Base-by-base conservation (phyloP, 768 basidiomycete genomes). In the Leccinum uliginosum region DNA sequence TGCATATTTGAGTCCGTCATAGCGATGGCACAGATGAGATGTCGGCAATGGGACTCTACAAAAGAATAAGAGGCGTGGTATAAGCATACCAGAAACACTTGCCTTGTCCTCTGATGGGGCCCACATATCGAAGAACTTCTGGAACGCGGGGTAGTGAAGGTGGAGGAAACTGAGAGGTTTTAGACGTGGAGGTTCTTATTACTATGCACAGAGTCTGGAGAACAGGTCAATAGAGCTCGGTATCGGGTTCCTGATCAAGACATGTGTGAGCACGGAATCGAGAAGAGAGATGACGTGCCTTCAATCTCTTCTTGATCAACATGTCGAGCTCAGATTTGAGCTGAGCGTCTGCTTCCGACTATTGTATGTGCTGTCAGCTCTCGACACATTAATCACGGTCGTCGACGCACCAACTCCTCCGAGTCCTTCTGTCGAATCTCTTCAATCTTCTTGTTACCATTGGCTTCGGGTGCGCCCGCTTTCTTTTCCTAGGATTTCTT, bases 1-100 rank as follows among this genome's bases (percentile, higher is more conserved):
- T 97, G 87, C 15, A 92, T 95, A 74, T 99, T 96, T 8, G 94
- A 98, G 71, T 98, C 98, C 6, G 97, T 99, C 97, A 99, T 99
- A 6, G 96, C 97, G 45, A 99, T 26, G 26, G 86, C 6, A 98
- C 95, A 35, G 96, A 98, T 26, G 98, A 82, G 59, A 99, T 98
- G 65, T 98, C 94, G 24, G 94, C 94, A 68, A 98, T 94, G 44
- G 96, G 82, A 62, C 89, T 88, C 93, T 97, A 70, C 3, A 56
- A 24, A 34, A 49, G 49, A 6, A 38, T 56, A 8, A 61, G 56
- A 45, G 32, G 30, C 8, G 50, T n/a, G 3, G 46, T 6, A 32
- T 46, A 27, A 27, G 29, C 7, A 27, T 26, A 6, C 19, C 3
- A n/a, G 24, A 54, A 19, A 21, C 4, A 29, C 43, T 47, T 65